Conservation (phyloP, 495 filamentous ascomycete genomes). For the Neurospora tetraspora region DNA sequence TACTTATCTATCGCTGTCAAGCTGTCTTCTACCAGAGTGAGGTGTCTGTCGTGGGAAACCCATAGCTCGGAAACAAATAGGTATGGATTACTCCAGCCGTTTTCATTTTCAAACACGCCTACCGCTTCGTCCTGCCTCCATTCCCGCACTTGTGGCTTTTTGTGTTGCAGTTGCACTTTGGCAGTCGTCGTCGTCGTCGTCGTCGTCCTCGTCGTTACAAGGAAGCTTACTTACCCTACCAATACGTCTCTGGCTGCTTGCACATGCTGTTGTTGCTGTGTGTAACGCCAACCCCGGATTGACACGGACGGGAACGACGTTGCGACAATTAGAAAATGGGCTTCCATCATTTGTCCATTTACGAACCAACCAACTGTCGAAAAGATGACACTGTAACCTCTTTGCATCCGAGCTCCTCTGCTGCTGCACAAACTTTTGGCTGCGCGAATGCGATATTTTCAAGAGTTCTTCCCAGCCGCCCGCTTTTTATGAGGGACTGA, state of each 20-base stretch:
- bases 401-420: background rate
- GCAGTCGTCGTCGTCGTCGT: background rate
- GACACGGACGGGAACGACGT: background rate
- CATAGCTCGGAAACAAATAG: no score
- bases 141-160: background rate
- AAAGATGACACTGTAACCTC: background rate
- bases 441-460: background rate
- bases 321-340: background rate
- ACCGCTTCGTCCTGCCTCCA: background rate
- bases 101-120: no score
- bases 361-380: background rate
- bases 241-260: background rate
- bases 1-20: background rate
- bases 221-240: background rate
- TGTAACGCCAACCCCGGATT: background rate
- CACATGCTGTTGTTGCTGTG: background rate
- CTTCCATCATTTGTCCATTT: background rate
- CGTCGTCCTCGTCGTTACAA: background rate
- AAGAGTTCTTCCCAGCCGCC: background rate
- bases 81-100: no score
- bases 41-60: background rate
- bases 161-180: background rate
- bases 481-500: background rate
- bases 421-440: background rate
- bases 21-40: background rate